Evolutionary conservation across 805 yeast species (phyloP).

Genomic region (Lipomyces starkeyi): DNA sequence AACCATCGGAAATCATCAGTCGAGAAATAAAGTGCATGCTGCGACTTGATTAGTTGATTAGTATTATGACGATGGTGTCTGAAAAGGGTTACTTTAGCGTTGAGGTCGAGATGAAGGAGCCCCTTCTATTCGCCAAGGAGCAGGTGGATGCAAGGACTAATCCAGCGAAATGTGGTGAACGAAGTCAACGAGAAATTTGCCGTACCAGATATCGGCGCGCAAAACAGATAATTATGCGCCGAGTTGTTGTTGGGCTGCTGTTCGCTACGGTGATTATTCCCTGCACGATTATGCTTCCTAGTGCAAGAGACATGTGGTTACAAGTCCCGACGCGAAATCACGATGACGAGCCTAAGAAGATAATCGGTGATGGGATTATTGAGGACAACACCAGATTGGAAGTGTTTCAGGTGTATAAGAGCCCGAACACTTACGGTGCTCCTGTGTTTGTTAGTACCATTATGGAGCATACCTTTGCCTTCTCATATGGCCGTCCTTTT

Average conservation of each 20-base stretch:
- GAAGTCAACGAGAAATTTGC: too few relatives aligned
- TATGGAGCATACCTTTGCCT: conserved; percentile 43
- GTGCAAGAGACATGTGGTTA: conserved; percentile 8
- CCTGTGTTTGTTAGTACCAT: conserved; percentile 36
- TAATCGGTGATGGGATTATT: background rate
- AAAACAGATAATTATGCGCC: background rate
- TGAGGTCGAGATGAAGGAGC: too few relatives aligned
- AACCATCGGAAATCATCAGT: too few relatives aligned
- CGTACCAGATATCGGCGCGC: too few relatives aligned
- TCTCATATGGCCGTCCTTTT: conserved; percentile 47
- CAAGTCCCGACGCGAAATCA: conserved; percentile 4
- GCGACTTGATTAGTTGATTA: too few relatives aligned
- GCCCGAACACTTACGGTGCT: conserved; percentile 20
- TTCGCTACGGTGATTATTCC: conserved; percentile 15
- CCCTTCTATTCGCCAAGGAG: too few relatives aligned
- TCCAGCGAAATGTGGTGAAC: too few relatives aligned
- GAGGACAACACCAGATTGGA: conserved; percentile 21
- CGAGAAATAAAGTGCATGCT: too few relatives aligned
- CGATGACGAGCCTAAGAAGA: background rate
- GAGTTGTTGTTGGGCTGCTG: conserved; percentile 4
- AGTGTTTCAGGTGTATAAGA: conserved; percentile 41
- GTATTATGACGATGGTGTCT: too few relatives aligned
- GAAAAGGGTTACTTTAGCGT: too few relatives aligned
- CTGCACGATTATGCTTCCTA: conserved; percentile 16
- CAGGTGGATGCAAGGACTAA: too few relatives aligned